Evolutionary conservation across 805 yeast genomes (phyloP).

Genomic region (Suhomyces tanzawaensis): DNA sequence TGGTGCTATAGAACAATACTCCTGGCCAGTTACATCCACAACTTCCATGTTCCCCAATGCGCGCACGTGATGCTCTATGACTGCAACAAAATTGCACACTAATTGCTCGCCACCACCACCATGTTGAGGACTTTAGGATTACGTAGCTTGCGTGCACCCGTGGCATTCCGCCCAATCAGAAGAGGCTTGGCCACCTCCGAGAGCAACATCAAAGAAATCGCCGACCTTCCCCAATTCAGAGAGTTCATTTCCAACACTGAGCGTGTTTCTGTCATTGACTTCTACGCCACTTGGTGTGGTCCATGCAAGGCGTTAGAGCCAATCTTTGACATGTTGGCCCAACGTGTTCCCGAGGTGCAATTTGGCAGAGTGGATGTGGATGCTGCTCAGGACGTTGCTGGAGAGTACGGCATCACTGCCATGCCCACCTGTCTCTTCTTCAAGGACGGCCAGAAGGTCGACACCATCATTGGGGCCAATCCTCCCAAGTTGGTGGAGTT

Average conservation of each 20-base stretch:
- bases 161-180: too few species aligned
- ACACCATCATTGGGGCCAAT: conserved; percentile 66
- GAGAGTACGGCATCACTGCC: conserved; percentile 60
- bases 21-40: too few species aligned
- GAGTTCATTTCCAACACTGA: conserved; percentile 17
- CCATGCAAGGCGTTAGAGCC: conserved; percentile 78
- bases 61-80: too few species aligned
- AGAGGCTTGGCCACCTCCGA: too few species aligned
- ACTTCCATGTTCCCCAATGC: too few species aligned
- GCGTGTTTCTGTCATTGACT: conserved; percentile 56
- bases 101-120: too few species aligned
- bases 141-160: too few species aligned
- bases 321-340: conserved; percentile 42
- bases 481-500: conserved; percentile 33
- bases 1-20: too few species aligned
- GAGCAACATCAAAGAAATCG: too few species aligned
- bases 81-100: too few species aligned
- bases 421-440: conserved; percentile 74
- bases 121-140: too few species aligned
- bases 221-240: conserved; percentile 25
- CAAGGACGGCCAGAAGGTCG: conserved; percentile 57
- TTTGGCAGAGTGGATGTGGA: conserved; percentile 76
- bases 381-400: conserved; percentile 55
- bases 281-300: conserved; percentile 75
- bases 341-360: conserved; percentile 46